A percentile compares a stretch with the other conserved stretches of the same genome.
These are phyloP conservation scores for Galerina marginata DNA, from an alignment of 768 basidiomycete species.

Conservation along the genomic window DNA sequence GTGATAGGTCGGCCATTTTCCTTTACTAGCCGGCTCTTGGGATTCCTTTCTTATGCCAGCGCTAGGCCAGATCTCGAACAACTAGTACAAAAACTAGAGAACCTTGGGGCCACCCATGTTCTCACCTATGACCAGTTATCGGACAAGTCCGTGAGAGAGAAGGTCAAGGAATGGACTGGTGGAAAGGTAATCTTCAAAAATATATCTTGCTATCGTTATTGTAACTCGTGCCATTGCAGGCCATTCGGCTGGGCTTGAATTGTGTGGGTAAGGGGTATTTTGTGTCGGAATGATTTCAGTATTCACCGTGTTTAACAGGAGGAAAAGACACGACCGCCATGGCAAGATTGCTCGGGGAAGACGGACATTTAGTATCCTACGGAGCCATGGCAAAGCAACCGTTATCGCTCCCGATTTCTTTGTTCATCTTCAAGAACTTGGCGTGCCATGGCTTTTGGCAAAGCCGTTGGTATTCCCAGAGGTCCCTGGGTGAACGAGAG, in stretches of 20 bases:
- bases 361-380: constrained; percentile 83
- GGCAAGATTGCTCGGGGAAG: constrained; percentile 66
- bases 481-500: constrained; percentile 53
- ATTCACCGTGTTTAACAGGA: constrained; percentile 32
- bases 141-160: constrained; percentile 57
- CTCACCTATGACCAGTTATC: constrained; percentile 77
- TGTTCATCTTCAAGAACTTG: constrained; percentile 87
- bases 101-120: constrained; percentile 77
- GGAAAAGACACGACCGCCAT: constrained; percentile 74
- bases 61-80: constrained; percentile 56
- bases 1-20: constrained; percentile 54
- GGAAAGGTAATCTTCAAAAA: constrained; percentile 50
- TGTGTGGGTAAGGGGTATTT: constrained; percentile 47
- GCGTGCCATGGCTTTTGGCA: constrained; percentile 83
- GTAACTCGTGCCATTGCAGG: constrained; percentile 26
- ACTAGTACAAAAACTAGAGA: constrained; percentile 54
- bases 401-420: constrained; percentile 73
- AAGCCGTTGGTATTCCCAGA: constrained; percentile 66
- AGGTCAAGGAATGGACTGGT: constrained; percentile 67
- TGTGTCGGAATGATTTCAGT: not conserved
- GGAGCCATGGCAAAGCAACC: constrained; percentile 92
- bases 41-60: not conserved
- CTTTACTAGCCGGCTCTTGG: not conserved
- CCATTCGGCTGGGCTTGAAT: constrained; percentile 53
- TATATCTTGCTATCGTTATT: not conserved